Percentiles rank a stretch among this genome's conserved stretches.
phyloP scores from a whole-genome alignment of 225 moss, liverwort and hornwort species.

The Marchantia polymorpha region DNA sequence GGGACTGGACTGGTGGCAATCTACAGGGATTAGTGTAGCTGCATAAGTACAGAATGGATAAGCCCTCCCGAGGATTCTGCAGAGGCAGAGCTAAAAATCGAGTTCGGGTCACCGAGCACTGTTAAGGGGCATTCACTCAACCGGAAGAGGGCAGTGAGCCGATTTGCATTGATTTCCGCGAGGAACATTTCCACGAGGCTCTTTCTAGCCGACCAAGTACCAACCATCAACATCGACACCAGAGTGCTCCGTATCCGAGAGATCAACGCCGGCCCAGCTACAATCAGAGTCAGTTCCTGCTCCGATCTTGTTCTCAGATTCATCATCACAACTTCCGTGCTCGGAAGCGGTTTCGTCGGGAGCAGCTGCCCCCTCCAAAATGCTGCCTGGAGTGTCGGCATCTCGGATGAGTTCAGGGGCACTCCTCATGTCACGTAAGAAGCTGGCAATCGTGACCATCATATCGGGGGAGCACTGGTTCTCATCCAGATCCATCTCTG shows the following conservation, averaged over 20 bases:
- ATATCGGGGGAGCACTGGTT: background rate
- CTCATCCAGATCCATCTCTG: background rate
- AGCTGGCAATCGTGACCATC: constrained; percentile 3
- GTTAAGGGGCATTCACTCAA: background rate
- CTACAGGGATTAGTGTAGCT: background rate
- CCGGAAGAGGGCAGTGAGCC: background rate
- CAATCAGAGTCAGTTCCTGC: constrained; percentile 1
- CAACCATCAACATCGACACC: constrained; percentile 20
- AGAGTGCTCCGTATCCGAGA: background rate
- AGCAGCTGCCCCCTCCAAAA: background rate
- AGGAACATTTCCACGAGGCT: background rate
- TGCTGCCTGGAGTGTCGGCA: background rate
- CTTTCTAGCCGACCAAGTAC: constrained; percentile 15
- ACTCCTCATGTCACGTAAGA: background rate
- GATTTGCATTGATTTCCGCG: background rate
- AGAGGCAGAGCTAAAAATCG: background rate
- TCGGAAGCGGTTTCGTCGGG: background rate
- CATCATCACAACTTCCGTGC: background rate
- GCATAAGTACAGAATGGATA: background rate
- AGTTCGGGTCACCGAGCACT: background rate
- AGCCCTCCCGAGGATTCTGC: background rate
- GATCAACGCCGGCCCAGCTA: background rate
- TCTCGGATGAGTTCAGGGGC: background rate
- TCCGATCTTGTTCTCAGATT: background rate
- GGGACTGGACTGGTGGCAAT: background rate